Evolutionary conservation across 352 stramenopile species (phyloP).

Genomic region (Pythium coloratum): DNA sequence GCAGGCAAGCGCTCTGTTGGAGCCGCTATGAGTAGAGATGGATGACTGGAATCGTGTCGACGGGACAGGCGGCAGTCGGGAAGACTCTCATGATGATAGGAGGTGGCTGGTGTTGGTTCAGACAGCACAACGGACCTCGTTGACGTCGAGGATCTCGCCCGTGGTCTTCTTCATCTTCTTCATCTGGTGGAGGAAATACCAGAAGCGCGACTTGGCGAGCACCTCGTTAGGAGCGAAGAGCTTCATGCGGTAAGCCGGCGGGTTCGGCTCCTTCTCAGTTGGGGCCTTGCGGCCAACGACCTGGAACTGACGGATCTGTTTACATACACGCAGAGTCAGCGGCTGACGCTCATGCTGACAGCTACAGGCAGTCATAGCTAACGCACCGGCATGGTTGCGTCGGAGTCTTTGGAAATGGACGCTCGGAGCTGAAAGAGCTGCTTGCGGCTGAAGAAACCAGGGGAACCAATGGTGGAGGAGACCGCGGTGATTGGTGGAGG

Average conservation of each 20-base stretch:
- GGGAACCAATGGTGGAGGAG: conserved; percentile 2
- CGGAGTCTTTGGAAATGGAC: conserved; percentile 28
- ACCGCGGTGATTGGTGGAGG: background rate
- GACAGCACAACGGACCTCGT: conserved; percentile 87
- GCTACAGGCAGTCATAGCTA: no score
- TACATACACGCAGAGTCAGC: background rate
- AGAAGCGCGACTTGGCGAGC: conserved; percentile 99
- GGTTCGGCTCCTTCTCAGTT: conserved; percentile 97
- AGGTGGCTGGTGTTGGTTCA: background rate
- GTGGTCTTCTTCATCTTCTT: conserved; percentile 99
- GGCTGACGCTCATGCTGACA: no score
- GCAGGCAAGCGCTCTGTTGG: conserved; percentile 76
- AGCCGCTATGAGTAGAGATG: conserved; percentile 38
- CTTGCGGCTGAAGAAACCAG: background rate
- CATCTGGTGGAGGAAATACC: conserved; percentile 99
- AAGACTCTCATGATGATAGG: no score
- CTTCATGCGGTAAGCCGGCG: conserved; percentile 99
- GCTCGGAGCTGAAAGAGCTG: background rate
- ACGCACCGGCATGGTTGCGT: conserved; percentile 30
- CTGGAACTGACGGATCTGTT: conserved; percentile 98
- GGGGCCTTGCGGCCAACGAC: conserved; percentile 99
- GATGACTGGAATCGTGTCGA: background rate
- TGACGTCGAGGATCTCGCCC: conserved; percentile 99
- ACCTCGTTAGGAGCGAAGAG: conserved; percentile 96
- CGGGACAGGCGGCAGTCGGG: background rate